phyloP scores from a whole-genome alignment of 2,329 filamentous ascomycete genomes.

The Rasamsonia emersonii region DNA sequence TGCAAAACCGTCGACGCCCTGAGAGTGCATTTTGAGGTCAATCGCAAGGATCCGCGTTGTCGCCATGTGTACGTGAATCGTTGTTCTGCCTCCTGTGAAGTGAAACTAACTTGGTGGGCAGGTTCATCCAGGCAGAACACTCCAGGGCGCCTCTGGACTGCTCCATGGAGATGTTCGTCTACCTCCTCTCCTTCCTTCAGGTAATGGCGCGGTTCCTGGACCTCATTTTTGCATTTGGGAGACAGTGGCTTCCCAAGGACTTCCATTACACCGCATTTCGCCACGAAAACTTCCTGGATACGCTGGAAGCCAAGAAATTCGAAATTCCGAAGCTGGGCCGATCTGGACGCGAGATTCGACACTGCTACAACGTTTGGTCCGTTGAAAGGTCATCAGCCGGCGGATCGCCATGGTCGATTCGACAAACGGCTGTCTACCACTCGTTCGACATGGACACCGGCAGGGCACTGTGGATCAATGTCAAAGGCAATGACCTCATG shows the following conservation, averaged over 20 bases:
- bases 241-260: constrained; percentile 1
- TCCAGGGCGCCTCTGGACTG: constrained; percentile 3
- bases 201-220: constrained; percentile 3
- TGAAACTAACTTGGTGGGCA: too few species aligned
- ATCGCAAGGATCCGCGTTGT: too few species aligned
- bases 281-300: constrained; percentile 3
- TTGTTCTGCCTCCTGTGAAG: too few species aligned
- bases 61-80: too few species aligned
- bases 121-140: neutral
- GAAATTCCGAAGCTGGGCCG: too few species aligned
- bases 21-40: too few species aligned
- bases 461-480: constrained; percentile 4
- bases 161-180: constrained; percentile 5
- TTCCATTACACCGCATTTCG: constrained; percentile 5
- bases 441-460: constrained; percentile 4
- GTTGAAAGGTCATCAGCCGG: neutral
- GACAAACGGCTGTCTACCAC: constrained; percentile 4
- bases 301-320: too few species aligned
- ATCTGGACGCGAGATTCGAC: too few species aligned
- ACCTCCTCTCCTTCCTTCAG: constrained; percentile 3
- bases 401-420: constrained; percentile 1
- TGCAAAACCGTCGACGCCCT: too few species aligned
- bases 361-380: too few species aligned
- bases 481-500: constrained; percentile 3
- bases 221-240: constrained; percentile 4